Evolutionary conservation across 2,329 filamentous ascomycete species (phyloP).

Genomic region (Penicillium capsulatum): DNA sequence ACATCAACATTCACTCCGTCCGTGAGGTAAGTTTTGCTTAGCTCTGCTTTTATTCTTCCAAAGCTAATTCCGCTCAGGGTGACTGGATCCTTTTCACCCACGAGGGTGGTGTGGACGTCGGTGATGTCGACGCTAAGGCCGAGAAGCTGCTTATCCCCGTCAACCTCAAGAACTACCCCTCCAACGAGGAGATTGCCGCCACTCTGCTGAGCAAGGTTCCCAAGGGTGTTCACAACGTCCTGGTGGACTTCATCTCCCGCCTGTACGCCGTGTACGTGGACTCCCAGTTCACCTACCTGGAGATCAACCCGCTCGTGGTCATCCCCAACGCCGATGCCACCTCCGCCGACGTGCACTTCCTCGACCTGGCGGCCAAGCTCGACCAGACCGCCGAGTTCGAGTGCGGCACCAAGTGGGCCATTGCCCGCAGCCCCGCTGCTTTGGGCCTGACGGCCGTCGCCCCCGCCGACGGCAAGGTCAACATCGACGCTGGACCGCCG

Average conservation of each 20-base stretch:
- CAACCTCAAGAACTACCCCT: slow-evolving; percentile 89
- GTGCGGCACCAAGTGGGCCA: slow-evolving; percentile 98
- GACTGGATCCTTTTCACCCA: slow-evolving; percentile 99
- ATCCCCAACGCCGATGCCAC: slow-evolving; percentile 91
- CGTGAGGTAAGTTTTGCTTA: slow-evolving; percentile 90
- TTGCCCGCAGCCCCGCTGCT: slow-evolving; percentile 84
- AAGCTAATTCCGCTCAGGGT: slow-evolving; percentile 58
- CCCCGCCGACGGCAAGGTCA: slow-evolving; percentile 69
- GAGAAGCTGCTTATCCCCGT: slow-evolving; percentile 98
- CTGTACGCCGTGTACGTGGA: slow-evolving; percentile 99
- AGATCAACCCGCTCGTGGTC: slow-evolving; percentile 98
- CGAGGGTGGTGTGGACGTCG: slow-evolving; percentile 98
- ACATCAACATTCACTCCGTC: slow-evolving; percentile 99
- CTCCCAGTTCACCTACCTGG: slow-evolving; percentile 99
- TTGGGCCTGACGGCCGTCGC: slow-evolving; percentile 72
- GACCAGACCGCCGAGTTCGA: slow-evolving; percentile 99
- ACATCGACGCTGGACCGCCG: slow-evolving; percentile 90
- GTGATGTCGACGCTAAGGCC: slow-evolving; percentile 97
- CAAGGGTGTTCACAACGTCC: slow-evolving; percentile 91
- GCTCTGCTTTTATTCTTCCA: neutral
- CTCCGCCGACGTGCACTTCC: slow-evolving; percentile 92
- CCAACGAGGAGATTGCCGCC: slow-evolving; percentile 86
- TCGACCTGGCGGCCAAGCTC: slow-evolving; percentile 96
- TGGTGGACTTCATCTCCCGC: slow-evolving; percentile 98
- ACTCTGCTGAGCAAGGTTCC: slow-evolving; percentile 89